phyloP scores from a whole-genome alignment of 2,329 filamentous ascomycete genomes.

The Colletotrichum sansevieriae region DNA sequence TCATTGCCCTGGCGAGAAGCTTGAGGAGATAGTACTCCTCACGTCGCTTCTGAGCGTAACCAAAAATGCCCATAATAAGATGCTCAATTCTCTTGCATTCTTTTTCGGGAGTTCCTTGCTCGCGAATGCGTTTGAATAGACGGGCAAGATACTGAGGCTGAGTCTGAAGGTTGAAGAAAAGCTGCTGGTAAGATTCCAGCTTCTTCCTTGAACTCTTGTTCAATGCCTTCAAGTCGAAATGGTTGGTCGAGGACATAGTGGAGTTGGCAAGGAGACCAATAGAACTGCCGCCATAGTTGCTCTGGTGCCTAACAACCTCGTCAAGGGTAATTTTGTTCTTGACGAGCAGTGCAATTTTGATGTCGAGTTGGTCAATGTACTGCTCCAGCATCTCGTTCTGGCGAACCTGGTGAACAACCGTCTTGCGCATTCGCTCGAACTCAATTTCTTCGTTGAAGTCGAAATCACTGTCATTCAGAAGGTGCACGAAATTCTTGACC shows the following conservation, averaged over 20 bases:
- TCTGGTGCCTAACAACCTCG: slow-evolving; percentile 96
- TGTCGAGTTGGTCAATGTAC: slow-evolving; percentile 97
- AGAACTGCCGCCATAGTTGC: slow-evolving; percentile 92
- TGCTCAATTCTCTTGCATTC: slow-evolving; percentile 94
- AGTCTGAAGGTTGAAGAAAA: slow-evolving; percentile 97
- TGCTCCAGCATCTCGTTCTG: slow-evolving; percentile 98
- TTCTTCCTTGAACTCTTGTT: slow-evolving; percentile 98
- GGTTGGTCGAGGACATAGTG: slow-evolving; percentile 89
- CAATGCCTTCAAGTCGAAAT: slow-evolving; percentile 95
- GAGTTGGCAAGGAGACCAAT: slow-evolving; percentile 87
- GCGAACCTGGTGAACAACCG: slow-evolving; percentile 95
- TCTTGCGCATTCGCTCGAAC: slow-evolving; percentile 94
- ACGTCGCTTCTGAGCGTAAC: slow-evolving; percentile 94
- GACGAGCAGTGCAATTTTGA: slow-evolving; percentile 97
- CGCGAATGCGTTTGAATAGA: slow-evolving; percentile 85
- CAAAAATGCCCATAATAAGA: slow-evolving; percentile 95
- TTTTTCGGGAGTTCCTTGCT: slow-evolving; percentile 88
- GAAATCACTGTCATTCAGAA: slow-evolving; percentile 97
- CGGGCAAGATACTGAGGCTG: slow-evolving; percentile 94
- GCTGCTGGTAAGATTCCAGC: slow-evolving; percentile 94
- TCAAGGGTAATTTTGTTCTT: slow-evolving; percentile 99
- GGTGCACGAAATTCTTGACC: slow-evolving; percentile 97
- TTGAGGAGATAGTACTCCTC: slow-evolving; percentile 98
- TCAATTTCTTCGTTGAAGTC: slow-evolving; percentile 99
- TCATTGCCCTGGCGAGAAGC: slow-evolving; percentile 83